phyloP scores from a whole-genome alignment of 2,329 filamentous ascomycete species.

The Alternaria hordeiaustralica region DNA sequence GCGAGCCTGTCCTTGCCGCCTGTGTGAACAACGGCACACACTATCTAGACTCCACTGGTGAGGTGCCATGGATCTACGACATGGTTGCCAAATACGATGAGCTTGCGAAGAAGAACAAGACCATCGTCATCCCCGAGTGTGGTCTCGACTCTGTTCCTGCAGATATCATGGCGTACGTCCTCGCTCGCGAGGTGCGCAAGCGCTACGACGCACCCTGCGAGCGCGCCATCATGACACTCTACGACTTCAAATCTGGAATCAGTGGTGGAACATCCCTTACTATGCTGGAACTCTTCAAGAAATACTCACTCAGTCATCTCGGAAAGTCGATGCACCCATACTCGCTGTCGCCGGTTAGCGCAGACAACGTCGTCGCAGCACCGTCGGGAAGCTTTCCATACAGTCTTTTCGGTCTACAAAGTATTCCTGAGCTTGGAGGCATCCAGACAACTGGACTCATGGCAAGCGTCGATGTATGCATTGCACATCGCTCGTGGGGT shows the following conservation, averaged over 20 bases:
- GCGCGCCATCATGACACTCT: slow-evolving; percentile 60
- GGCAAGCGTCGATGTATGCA: slow-evolving; percentile 60
- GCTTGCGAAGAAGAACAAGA: slow-evolving; percentile 64
- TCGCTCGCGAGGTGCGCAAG: slow-evolving; percentile 61
- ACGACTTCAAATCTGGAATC: slow-evolving; percentile 56
- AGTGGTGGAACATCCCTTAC: slow-evolving; percentile 71
- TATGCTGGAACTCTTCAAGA: slow-evolving; percentile 62
- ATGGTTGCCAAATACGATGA: slow-evolving; percentile 68
- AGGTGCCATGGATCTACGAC: slow-evolving; percentile 68
- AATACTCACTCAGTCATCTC: slow-evolving; percentile 57
- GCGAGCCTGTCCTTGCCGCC: slow-evolving; percentile 68
- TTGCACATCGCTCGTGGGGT: slow-evolving; percentile 67
- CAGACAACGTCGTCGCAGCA: slow-evolving; percentile 43
- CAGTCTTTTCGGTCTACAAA: slow-evolving; percentile 59
- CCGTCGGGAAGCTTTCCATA: slow-evolving; percentile 49
- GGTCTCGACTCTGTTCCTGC: slow-evolving; percentile 68
- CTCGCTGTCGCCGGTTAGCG: slow-evolving; percentile 56
- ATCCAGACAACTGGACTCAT: slow-evolving; percentile 61
- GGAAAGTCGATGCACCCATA: slow-evolving; percentile 58
- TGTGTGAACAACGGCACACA: slow-evolving; percentile 70
- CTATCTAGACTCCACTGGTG: slow-evolving; percentile 71
- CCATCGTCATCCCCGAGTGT: slow-evolving; percentile 66
- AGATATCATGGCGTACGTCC: slow-evolving; percentile 62
- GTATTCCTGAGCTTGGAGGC: slow-evolving; percentile 66
- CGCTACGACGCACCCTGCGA: slow-evolving; percentile 58